Conservation (phyloP, 176 grass and related monocot species). For the Thalia dealbata region DNA sequence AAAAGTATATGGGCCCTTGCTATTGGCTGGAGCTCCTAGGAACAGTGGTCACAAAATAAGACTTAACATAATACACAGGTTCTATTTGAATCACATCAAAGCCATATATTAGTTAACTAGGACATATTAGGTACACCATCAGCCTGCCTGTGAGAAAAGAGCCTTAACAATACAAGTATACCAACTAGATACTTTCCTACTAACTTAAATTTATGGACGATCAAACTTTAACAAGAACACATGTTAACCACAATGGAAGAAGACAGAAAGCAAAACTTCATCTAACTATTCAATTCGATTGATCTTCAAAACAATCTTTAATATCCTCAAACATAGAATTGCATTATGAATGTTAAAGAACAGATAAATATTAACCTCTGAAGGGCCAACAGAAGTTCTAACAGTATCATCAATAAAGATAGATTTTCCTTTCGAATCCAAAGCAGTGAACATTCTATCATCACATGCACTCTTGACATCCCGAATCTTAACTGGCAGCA, state of each 20-base stretch:
- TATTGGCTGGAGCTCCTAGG: too few species aligned
- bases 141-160: too few species aligned
- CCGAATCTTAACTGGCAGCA: conserved; percentile 42
- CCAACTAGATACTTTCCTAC: too few species aligned
- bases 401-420: conserved; percentile 81
- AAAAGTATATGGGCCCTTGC: too few species aligned
- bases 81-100: too few species aligned
- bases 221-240: too few species aligned
- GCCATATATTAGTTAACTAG: too few species aligned
- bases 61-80: too few species aligned
- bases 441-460: conserved; percentile 98
- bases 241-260: neutral
- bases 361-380: conserved; percentile 35
- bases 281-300: neutral
- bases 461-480: conserved; percentile 63
- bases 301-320: neutral
- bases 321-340: neutral
- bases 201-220: too few species aligned
- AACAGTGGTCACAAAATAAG: too few species aligned
- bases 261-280: neutral
- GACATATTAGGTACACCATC: too few species aligned
- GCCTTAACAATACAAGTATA: too few species aligned
- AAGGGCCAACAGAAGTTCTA: conserved; percentile 57
- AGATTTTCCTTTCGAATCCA: conserved; percentile 55
- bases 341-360: conserved; percentile 3